A percentile compares a stretch with the other conserved stretches of the same genome.
These are phyloP conservation scores for Hygrophorus pudorinus DNA, from an alignment of 768 basidiomycete genomes.

Conservation along the genomic window DNA sequence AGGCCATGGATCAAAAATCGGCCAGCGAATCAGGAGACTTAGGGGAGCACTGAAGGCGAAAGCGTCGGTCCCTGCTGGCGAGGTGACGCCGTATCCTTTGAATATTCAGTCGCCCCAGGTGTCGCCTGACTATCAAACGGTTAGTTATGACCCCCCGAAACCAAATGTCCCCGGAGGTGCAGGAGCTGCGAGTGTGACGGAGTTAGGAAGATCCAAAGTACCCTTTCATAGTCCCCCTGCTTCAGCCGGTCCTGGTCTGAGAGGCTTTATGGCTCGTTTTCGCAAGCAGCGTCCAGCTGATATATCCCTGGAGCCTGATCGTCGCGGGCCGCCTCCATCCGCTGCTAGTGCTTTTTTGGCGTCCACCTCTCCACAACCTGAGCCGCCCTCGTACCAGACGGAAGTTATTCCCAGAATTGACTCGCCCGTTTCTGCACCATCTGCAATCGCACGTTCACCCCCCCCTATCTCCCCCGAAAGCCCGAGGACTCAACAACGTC, in stretches of 20 bases:
- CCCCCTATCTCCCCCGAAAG: constrained; percentile 10
- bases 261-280: constrained; percentile 76
- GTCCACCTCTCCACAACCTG: constrained; percentile 22
- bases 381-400: constrained; percentile 8
- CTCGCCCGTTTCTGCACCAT: constrained; percentile 12
- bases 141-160: constrained; percentile 31
- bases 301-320: constrained; percentile 19
- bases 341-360: constrained; percentile 23
- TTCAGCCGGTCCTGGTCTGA: constrained; percentile 62
- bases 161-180: constrained; percentile 25
- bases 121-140: constrained; percentile 19
- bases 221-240: constrained; percentile 55
- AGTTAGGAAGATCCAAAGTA: constrained; percentile 44
- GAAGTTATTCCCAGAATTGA: constrained; percentile 21
- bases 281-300: constrained; percentile 36
- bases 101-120: constrained; percentile 30
- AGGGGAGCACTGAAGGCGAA: constrained; percentile 57
- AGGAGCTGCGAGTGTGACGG: constrained; percentile 35
- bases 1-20: constrained; percentile 47
- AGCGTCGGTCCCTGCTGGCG: constrained; percentile 29
- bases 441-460: constrained; percentile 4
- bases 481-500: constrained; percentile 1
- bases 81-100: constrained; percentile 33
- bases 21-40: constrained; percentile 64
- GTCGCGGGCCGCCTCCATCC: constrained; percentile 17